Base-by-base conservation (phyloP, 331 rosid genomes). In the Pyracantha coccinea region DNA sequence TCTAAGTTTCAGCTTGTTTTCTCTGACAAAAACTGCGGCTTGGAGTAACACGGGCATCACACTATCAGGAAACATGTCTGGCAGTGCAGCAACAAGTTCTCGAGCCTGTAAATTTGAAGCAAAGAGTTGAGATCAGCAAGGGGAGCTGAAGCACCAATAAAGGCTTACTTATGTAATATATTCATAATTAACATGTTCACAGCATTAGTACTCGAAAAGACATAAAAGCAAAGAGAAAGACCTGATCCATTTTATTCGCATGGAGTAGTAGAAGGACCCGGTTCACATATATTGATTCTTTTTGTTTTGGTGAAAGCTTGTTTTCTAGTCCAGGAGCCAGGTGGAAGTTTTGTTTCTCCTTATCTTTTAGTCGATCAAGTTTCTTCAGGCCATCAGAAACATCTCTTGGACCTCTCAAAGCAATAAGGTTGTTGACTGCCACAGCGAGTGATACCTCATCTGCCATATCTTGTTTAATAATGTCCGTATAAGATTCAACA, bases 171-270 rank as follows among this genome's bases (percentile, higher is more conserved):
- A 12, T 32, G 9, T 21, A 5, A 79, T 7, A 45, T 62, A 31
- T 75, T 66, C 44, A 38, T 38, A 38, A 38, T 38, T 20, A 7
- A 79, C 7, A 28, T 61, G 27, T 75, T 66, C 14, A n/a, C 29
- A 78, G 35, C 62, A 59, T 20, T 41, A 53, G 33, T 16, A 66
- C 20, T 41, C 41, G 57, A 68, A 61, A 55, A 57, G 24, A 28
- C 47, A 59, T 28, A 23, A 68, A 53, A 66, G 65, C 16, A 69
- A 61, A 74, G 25, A 58, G 55, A 63, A 47, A 78, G 58, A 94
- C 99, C 99, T 94, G 99, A 75, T 94, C 97, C 82, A 92, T 44
- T 83, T 66, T 90, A 78, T 92, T 94, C 55, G 97, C 93, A 69
- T 94, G 97, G 83, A 94, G 93, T 80, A 94, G 97, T 69, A 94